Conservation (phyloP, 148 eudicot genomes). For the Camellia japonica region DNA sequence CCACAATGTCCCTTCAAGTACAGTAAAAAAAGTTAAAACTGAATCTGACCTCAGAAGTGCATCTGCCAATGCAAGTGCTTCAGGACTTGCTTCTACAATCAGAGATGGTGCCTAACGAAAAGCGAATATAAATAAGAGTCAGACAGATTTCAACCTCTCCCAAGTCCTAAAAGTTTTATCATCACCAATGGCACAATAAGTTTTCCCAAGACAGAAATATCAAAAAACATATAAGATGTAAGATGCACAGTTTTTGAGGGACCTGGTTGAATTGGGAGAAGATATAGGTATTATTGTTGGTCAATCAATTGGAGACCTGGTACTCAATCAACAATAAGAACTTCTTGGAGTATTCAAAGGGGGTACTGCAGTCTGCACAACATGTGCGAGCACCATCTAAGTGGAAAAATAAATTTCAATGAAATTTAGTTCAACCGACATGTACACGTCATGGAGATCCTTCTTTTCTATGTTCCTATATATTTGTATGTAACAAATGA, state of each 20-base stretch:
- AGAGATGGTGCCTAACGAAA: constrained; percentile 69
- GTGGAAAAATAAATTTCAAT: neutral
- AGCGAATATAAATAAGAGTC: neutral
- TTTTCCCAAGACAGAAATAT: constrained; percentile 7
- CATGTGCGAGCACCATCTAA: neutral
- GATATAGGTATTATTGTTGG: neutral
- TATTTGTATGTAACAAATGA: no score
- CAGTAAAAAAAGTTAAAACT: neutral
- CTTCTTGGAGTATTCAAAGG: neutral
- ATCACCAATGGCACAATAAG: constrained; percentile 5
- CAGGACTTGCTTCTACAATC: constrained; percentile 74
- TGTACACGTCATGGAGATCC: neutral
- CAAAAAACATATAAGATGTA: neutral
- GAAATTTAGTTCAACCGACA: neutral
- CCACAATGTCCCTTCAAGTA: neutral
- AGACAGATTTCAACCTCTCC: constrained; percentile 6
- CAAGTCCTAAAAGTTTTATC: neutral
- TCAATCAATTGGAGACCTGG: neutral
- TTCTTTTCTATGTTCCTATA: neutral
- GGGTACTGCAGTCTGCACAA: neutral
- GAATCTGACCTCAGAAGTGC: constrained; percentile 70
- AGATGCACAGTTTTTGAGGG: neutral
- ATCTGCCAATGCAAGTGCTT: constrained; percentile 76
- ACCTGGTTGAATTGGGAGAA: neutral
- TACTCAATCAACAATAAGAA: constrained; percentile 2